A percentile compares a stretch with the other conserved stretches of the same genome.
phyloP scores from a whole-genome alignment of 2,329 filamentous ascomycete species.

The Hirsutella thompsonii region DNA sequence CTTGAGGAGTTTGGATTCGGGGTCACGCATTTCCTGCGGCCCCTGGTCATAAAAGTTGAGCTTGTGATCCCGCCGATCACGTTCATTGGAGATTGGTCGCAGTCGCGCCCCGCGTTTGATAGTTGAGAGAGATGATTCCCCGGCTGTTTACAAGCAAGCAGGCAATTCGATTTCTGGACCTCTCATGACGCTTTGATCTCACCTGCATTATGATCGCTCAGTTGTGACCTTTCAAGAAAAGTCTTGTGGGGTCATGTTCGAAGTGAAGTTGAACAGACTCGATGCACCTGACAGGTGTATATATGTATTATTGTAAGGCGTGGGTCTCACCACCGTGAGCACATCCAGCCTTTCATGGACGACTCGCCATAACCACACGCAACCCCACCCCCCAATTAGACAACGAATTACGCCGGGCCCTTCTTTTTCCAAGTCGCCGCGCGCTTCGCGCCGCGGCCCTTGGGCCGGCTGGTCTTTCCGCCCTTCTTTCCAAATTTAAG shows the following conservation, averaged over 20 bases:
- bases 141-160: not conserved
- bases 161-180: not conserved
- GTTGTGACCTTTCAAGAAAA: too few relatives aligned
- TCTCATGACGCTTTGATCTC: too few relatives aligned
- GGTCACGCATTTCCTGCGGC: not conserved
- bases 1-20: too few relatives aligned
- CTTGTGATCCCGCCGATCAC: not conserved
- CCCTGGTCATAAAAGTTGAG: not conserved
- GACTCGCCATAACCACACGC: too few relatives aligned
- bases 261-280: too few relatives aligned
- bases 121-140: not conserved
- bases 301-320: too few relatives aligned
- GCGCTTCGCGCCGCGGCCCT: conserved; percentile 24
- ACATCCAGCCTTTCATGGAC: too few relatives aligned
- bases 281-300: too few relatives aligned
- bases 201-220: too few relatives aligned
- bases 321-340: too few relatives aligned
- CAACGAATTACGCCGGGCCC: not conserved
- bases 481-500: conserved; percentile 41
- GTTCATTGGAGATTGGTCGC: not conserved
- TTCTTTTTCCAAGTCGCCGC: conserved; percentile 33
- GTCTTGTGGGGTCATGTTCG: too few relatives aligned
- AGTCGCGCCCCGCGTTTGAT: not conserved
- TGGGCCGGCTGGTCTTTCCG: conserved; percentile 23
- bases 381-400: not conserved